phyloP scores from a whole-genome alignment of 306 rosid genomes.

The Acacia acuminata region DNA sequence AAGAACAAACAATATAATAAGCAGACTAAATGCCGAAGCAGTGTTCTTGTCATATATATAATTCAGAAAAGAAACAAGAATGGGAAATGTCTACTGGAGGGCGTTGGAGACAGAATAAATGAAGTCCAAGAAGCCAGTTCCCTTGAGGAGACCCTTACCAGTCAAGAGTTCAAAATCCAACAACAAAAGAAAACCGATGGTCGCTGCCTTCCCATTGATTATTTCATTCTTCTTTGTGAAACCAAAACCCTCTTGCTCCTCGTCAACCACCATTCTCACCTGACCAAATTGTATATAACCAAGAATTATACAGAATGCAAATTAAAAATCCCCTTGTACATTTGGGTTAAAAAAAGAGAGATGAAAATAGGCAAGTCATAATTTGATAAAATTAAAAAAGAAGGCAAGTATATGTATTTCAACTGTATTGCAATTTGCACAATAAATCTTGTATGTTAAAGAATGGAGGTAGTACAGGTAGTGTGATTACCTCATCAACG shows the following conservation, averaged over 20 bases:
- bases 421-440: not conserved
- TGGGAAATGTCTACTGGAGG: slow-evolving; percentile 44
- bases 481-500: slow-evolving; percentile 72
- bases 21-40: not conserved
- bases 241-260: slow-evolving; percentile 67
- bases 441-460: no score
- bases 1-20: slow-evolving; percentile 16
- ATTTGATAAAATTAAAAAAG: not conserved
- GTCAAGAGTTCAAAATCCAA: slow-evolving; percentile 95
- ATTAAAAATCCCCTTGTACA: not conserved
- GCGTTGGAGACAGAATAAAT: slow-evolving; percentile 67
- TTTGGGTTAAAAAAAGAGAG: not conserved
- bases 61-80: not conserved
- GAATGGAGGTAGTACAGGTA: not conserved
- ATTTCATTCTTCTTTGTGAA: slow-evolving; percentile 74
- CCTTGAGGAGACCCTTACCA: slow-evolving; percentile 90
- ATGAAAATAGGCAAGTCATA: not conserved
- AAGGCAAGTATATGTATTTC: not conserved
- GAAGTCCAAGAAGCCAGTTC: slow-evolving; percentile 97
- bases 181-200: slow-evolving; percentile 78
- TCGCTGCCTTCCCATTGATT: slow-evolving; percentile 91
- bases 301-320: not conserved
- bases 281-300: slow-evolving; percentile 23
- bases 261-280: slow-evolving; percentile 92
- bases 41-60: slow-evolving; percentile 5